Evolutionary conservation across 345 rosid species (phyloP), one percentile per base, ranked within the genome.

Genomic region (Boechera stricta): DNA sequence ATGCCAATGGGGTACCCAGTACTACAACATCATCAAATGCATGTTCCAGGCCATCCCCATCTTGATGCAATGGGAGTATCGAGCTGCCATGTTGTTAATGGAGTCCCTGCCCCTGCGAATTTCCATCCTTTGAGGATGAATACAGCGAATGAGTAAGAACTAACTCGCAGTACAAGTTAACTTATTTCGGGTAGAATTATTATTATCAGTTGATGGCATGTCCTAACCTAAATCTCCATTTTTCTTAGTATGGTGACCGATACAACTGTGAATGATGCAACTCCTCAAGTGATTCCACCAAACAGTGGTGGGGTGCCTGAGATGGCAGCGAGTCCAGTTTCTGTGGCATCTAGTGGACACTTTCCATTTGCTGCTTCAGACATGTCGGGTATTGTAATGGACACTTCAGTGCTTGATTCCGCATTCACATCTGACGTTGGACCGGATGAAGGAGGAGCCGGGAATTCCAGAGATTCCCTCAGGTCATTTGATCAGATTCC

Each of bases 1-100:
- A 83, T 95, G 82, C 99, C 99, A 29, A 91, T 95, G 88, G 98
- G 98, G 56, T 95, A 91, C 64, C 99, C 99, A 51, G 92, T 95
- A 57, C 84, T 95, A 64, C 99, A 95, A 79, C 99, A 84, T 77
- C 92, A 94, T 79, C 90, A 88, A 58, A 85, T 95, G 83, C 87
- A 89, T 49, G 91, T 81, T 74, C 69, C 93, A 3, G 93, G 90
- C 69, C 82, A 92, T 79, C 98, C 91, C 31, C 98, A 89, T 86
- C 81, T 89, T 12, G 90, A 92, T 33, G 64, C 96, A n/a, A 83
- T 95, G 91, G 84, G 98, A 76, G 82, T 95, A 42, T 91, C 99
- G 62, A 89, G 97, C 83, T 95, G 93, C 79, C 99, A 91, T 83
- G 94, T 91, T 42, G 99, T 92, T 61, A 95, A 92, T 79, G 98